Evolutionary conservation across 192 early-diverging fungal species (phyloP), one percentile per base, ranked within the genome.

Genomic region (Coemansia sp.): DNA sequence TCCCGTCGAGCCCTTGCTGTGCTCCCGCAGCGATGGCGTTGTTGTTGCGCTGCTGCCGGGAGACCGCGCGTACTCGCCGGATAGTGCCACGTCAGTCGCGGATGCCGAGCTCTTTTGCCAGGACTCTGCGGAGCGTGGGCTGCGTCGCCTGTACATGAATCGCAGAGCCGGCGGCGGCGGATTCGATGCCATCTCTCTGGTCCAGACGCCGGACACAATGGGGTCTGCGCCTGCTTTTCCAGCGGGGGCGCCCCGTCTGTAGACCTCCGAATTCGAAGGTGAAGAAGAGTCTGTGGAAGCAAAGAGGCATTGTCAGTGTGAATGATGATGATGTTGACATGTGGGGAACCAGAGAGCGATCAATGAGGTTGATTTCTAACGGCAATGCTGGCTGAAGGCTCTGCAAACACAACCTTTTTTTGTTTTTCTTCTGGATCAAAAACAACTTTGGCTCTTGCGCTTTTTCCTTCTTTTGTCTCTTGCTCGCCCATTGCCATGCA

Each of bases 41-140:
- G 55, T 67, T 10, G 66, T 78, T 13, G 73, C 70, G 13, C 67
- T 84, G 70, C 51, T 79, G 45, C 81, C 81, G 4, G 81, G 81
- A 32, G 81, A 84, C 67, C 12, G 53, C 19, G 65, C 64, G 17
- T 78, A 83, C 44, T 56, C 70, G 22, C 42, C 5, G 8, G n/a
- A 5, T 13, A 65, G 40, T 63, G 62, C 45, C 20, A 12, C 8
- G 14, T 25, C 0, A 8, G 56, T 13, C 17, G 25, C 45, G 1
- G 66, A 68, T 32, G 46, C 25, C 1, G 65, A 25, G 14, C 51
- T 67, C 43, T 54, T 59, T 59, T 61, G 67, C 20, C 25, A 11
- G 5, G 38, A 64, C 41, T 5, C 17, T n/a, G n/a, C 32, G 46
- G 38, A 11, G 37, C 17, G 22, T 9, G 61, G 59, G 17, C 54